A percentile compares a stretch with the other conserved stretches of the same genome.
Conservation (phyloP, 805 yeast species). For the Scheffersomyces ergatensis region DNA sequence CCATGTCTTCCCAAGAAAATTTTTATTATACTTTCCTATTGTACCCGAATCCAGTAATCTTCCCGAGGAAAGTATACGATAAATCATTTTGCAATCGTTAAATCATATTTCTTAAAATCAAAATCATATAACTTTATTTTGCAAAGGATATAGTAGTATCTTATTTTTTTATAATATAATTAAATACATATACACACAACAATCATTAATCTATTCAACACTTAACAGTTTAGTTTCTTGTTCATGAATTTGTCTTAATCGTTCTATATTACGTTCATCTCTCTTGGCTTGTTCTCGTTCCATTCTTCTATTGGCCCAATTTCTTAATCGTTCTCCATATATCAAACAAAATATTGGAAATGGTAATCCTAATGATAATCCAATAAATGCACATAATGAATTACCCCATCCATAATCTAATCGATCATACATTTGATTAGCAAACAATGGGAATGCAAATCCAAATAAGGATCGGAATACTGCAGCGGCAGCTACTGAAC, state of each 20-base stretch:
- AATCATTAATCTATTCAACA: no score
- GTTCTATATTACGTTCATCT: constrained; percentile 40
- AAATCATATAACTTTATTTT: no score
- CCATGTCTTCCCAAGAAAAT: no score
- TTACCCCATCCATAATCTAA: constrained; percentile 55
- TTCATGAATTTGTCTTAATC: constrained; percentile 19
- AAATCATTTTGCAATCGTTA: no score
- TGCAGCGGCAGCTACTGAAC: constrained; percentile 60
- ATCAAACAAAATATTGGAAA: constrained; percentile 52
- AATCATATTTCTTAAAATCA: no score
- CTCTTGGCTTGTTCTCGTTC: constrained; percentile 46
- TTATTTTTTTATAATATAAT: no score
- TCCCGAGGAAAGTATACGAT: no score
- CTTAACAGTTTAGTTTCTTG: no score
- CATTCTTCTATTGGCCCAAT: constrained; percentile 54
- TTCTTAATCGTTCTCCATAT: constrained; percentile 40
- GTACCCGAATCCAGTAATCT: no score
- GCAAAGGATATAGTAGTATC: no score
- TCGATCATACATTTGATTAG: constrained; percentile 44
- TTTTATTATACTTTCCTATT: no score
- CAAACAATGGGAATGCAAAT: constrained; percentile 56
- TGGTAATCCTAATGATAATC: constrained; percentile 51
- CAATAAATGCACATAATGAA: constrained; percentile 48
- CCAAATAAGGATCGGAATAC: constrained; percentile 54
- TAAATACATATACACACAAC: no score